These are phyloP conservation scores for Candida patagonica DNA, from an alignment of 805 yeast genomes.

Conservation along the genomic window DNA sequence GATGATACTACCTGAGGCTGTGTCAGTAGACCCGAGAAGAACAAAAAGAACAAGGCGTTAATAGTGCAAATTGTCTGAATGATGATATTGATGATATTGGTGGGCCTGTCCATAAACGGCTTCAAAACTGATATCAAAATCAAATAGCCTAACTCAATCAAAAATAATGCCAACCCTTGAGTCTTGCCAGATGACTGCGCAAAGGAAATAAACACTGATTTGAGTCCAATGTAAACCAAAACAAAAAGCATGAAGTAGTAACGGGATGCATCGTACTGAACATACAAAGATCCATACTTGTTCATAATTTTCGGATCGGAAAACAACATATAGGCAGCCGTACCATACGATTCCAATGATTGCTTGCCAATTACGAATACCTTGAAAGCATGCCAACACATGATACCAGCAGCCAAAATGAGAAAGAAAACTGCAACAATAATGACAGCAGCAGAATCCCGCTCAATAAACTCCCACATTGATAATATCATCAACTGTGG, in stretches of 20 bases:
- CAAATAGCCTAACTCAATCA: slow-evolving; percentile 65
- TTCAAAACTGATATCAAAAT: slow-evolving; percentile 49
- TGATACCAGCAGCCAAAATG: slow-evolving; percentile 47
- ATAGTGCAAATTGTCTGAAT: slow-evolving; percentile 64
- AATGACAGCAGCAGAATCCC: slow-evolving; percentile 83
- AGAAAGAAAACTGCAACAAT: slow-evolving; percentile 70
- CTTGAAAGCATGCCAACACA: slow-evolving; percentile 59
- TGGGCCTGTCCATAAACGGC: slow-evolving; percentile 78
- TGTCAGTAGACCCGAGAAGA: slow-evolving; percentile 75
- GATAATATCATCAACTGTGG: slow-evolving; percentile 72
- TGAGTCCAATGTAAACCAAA: slow-evolving; percentile 51
- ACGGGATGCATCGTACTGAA: slow-evolving; percentile 72
- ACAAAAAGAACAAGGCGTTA: slow-evolving; percentile 76
- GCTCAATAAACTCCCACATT: slow-evolving; percentile 75
- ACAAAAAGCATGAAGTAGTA: slow-evolving; percentile 78
- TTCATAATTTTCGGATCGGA: slow-evolving; percentile 65
- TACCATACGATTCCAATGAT: slow-evolving; percentile 53
- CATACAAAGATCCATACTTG: slow-evolving; percentile 81
- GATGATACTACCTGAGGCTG: slow-evolving; percentile 73
- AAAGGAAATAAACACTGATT: slow-evolving; percentile 65
- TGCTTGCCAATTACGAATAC: slow-evolving; percentile 51
- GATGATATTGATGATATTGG: slow-evolving; percentile 66
- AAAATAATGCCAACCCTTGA: slow-evolving; percentile 67
- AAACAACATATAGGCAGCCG: slow-evolving; percentile 81
- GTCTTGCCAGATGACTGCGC: slow-evolving; percentile 76